phyloP scores from a whole-genome alignment of 2,329 filamentous ascomycete species.

The Ophiocordyceps sinensis region DNA sequence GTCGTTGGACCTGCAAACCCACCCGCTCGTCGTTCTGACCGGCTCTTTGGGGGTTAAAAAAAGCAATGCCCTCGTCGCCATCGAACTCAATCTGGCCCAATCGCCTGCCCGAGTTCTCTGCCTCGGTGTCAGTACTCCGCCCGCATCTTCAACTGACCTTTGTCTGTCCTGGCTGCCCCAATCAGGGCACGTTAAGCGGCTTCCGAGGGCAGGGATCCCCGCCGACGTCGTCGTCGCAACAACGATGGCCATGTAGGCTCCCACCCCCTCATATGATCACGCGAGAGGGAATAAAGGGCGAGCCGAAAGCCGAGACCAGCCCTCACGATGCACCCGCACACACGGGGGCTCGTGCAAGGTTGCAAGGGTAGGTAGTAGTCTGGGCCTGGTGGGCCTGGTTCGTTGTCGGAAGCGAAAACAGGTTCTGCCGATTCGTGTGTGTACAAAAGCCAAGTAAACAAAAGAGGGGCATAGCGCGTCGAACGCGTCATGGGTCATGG shows the following conservation, averaged over 20 bases:
- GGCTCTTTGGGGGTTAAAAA: not conserved
- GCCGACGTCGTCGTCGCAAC: not conserved
- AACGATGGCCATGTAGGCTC: not conserved
- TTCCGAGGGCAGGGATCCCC: not conserved
- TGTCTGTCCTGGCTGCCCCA: not conserved
- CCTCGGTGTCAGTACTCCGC: not conserved
- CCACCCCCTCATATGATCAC: not conserved
- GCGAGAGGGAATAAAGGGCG: not conserved
- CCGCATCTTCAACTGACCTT: conserved; percentile 1
- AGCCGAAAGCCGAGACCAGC: not conserved
- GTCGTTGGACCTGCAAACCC: not conserved
- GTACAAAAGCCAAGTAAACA: too few species aligned
- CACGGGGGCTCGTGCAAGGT: too few species aligned
- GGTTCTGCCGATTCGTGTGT: too few species aligned
- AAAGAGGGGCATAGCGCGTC: too few species aligned
- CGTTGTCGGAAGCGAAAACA: too few species aligned
- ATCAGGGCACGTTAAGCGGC: conserved; percentile 2
- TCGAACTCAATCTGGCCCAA: not conserved
- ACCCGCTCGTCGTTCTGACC: not conserved
- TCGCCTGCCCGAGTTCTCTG: not conserved
- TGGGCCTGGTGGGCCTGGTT: too few species aligned
- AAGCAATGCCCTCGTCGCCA: not conserved
- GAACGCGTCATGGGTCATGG: too few species aligned
- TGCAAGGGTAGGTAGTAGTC: too few species aligned
- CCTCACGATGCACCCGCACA: too few species aligned